A percentile compares a stretch with the other conserved stretches of the same genome.
Conservation (phyloP, 1,284 basidiomycete species). For the Trichosporon sp. region DNA sequence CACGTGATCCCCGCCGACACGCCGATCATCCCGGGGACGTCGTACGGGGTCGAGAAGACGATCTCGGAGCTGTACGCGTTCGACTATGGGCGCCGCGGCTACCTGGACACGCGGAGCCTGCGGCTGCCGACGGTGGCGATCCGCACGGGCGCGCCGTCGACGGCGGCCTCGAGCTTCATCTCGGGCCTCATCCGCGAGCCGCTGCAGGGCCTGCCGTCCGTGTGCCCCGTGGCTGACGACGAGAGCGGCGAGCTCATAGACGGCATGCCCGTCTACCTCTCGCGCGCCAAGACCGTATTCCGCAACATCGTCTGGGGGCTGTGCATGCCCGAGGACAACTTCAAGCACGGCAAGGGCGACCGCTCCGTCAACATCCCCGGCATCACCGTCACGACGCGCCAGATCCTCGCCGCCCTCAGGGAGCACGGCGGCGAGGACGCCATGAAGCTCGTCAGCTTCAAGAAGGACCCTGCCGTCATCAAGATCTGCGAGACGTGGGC, state of each 20-base stretch:
- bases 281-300: conserved; percentile 54
- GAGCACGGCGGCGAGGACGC: conserved; percentile 43
- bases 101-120: conserved; percentile 60
- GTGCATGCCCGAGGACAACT: conserved; percentile 41
- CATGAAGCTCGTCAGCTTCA: conserved; percentile 44
- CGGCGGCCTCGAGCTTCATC: conserved; percentile 61
- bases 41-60: conserved; percentile 60
- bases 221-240: conserved; percentile 55
- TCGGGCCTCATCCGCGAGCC: conserved; percentile 64
- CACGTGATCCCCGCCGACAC: conserved; percentile 51
- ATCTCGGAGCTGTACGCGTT: conserved; percentile 61
- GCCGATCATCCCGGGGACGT: conserved; percentile 58
- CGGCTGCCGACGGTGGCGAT: conserved; percentile 62
- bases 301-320: conserved; percentile 49
- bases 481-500: conserved; percentile 50
- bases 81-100: conserved; percentile 61
- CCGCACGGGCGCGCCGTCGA: conserved; percentile 57
- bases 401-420: conserved; percentile 46
- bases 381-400: conserved; percentile 46
- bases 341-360: conserved; percentile 31
- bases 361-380: conserved; percentile 50
- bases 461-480: conserved; percentile 45
- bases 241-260: conserved; percentile 44
- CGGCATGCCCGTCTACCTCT: conserved; percentile 57
- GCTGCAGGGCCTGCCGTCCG: conserved; percentile 54